A percentile compares a stretch with the other conserved stretches of the same genome.
These are phyloP conservation scores for Dorcoceras hygrometricum DNA, from an alignment of 257 asterid species.

Conservation along the genomic window DNA sequence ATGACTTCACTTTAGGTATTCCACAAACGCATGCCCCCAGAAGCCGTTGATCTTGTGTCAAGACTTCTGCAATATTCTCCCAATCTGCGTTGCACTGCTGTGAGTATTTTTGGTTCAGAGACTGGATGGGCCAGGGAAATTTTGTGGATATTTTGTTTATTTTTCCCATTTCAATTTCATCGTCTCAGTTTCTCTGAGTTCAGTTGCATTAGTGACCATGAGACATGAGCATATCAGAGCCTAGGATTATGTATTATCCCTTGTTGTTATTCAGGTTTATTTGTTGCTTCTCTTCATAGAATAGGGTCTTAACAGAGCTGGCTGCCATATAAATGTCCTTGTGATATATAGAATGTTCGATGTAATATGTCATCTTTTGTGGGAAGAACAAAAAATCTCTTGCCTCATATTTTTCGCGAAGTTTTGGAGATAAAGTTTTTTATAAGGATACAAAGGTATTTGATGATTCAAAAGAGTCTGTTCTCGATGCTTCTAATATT, in stretches of 20 bases:
- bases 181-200: too few species aligned
- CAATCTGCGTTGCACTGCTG: slow-evolving; percentile 69
- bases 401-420: too few species aligned
- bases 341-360: background rate
- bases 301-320: background rate
- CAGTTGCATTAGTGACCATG: background rate
- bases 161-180: background rate
- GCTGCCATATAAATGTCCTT: background rate
- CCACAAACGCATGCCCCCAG: slow-evolving; percentile 74
- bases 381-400: too few species aligned
- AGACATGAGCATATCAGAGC: background rate
- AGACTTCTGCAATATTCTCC: slow-evolving; percentile 85
- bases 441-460: background rate
- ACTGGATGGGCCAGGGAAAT: background rate
- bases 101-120: slow-evolving; percentile 36
- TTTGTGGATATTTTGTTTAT: background rate
- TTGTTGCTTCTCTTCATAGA: background rate
- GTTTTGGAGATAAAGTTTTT: too few species aligned
- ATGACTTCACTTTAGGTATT: slow-evolving; percentile 49
- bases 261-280: background rate
- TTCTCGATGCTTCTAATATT: background rate
- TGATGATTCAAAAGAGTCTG: background rate
- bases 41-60: slow-evolving; percentile 82
- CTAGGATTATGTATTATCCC: background rate
- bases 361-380: background rate